Evolutionary conservation across 2,329 filamentous ascomycete genomes (phyloP), one percentile per base, ranked within the genome.

Genomic region (Exophiala phaeomuriformis): DNA sequence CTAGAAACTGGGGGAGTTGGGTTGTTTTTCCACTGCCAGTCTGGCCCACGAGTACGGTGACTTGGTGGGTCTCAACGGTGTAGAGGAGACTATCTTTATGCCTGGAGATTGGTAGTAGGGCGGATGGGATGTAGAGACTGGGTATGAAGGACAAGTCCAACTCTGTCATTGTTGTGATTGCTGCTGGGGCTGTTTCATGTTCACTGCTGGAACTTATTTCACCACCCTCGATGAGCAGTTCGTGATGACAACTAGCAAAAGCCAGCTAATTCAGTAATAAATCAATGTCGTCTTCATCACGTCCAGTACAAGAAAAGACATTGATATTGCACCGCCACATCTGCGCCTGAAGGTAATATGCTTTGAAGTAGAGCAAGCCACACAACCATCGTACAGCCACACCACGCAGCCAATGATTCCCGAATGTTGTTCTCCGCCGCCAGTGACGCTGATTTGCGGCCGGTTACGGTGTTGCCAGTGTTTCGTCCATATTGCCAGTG

Each of bases 21-120:
- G 93, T 97, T 1, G 90, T 95, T 71, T 97, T 97, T 40, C 91
- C 90, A 28, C 88, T 95, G 3, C 93, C 93, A 1, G 93, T 97
- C 67, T 96, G 90, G 5, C 91, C 93, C 51, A 97, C 83, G 8
- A 97, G 82, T 47, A 97, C 88, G 0, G 88, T 91, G 53, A 97
- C 85, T 0, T 87, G 85, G 59, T 82, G 82, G 5, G 82, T 90
- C 68, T 97, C 91, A 54, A 96, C 80, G 9, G 90, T 78, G 70
- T 95, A 97, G 1, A 96, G 78, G 1, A 98, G 75, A 50, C 78
- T 82, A 52, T 93, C 78, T 58, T 82, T 83, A 63, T 97, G 85
- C 61, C 86, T 86, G 32, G 90, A 82, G 57, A 98, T 96, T 0
- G 93, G 91, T 1, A 98, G 77, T 1, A 96, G 74, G 5, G 85